Base-by-base conservation (phyloP, 2,329 filamentous ascomycete species). In the Clonostachys rosea region DNA sequence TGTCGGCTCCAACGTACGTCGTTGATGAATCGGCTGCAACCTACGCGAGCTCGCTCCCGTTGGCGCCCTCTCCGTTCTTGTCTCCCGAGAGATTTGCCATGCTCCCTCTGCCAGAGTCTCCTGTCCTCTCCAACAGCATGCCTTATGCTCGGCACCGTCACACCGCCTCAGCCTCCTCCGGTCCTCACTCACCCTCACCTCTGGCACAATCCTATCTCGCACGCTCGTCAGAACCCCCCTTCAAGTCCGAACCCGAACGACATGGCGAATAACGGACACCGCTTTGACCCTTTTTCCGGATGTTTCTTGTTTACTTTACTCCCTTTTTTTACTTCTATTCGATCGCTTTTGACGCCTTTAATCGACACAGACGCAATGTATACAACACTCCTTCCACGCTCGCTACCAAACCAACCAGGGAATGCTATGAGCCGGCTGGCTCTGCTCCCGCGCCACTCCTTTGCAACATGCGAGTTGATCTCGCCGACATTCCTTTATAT, bases 61-160 rank as follows among this genome's bases (percentile, higher is more conserved):
- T 63, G 48, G 63, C 65, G 44, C 67, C 70, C 14, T 75, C 75
- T 42, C 73, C 70, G 43, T 75, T 71, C 54, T 63, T 73, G 49
- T 60, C 62, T 45, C 62, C 73, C 14, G 68, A 73, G 35, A 65
- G 68, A 37, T 62, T 70, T 47, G 59, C 66, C 56, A 69, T 68
- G 67, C 65, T 73, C 48, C 69, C 71, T 33, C 61, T 69, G 18
- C 70, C 73, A 48, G 73, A 75, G 56, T 74, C 73, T 40, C 71
- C 71, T 12, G 52, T 69, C 36, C 58, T 68, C 18, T 62, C 60
- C 47, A 60, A 57, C 49, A 56, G 59, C 46, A 54, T 60, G 30
- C 58, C 58, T 47, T 52, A 56, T 16, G 55, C 64, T 46, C 66
- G 68, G 56, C 69, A 74, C 58, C 60, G 69, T 54, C 60, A 63